Evolutionary conservation across 2,329 filamentous ascomycete genomes (phyloP).

Genomic region (Myriangium duriaei): DNA sequence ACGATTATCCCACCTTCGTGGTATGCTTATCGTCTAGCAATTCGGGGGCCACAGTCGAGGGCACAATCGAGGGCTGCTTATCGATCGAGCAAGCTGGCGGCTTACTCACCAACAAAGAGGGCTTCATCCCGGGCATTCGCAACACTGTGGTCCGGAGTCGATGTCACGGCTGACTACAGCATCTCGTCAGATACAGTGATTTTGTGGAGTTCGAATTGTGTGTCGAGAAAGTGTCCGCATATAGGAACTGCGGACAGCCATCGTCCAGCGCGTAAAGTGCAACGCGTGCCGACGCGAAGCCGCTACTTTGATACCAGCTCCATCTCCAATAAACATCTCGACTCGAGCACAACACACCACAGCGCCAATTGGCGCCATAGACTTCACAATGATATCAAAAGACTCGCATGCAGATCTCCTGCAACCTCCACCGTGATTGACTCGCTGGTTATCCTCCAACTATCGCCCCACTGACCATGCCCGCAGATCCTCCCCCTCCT

Average conservation of each 20-base stretch:
- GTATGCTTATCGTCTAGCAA: too few species aligned
- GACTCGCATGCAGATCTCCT: slow-evolving; percentile 11
- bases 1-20: too few species aligned
- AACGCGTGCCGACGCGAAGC: slow-evolving; percentile 8
- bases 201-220: too few species aligned
- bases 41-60: too few species aligned
- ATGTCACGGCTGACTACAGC: too few species aligned
- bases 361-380: slow-evolving; percentile 2
- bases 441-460: neutral
- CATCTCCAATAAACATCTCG: neutral
- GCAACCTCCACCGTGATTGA: slow-evolving; percentile 12
- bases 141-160: too few species aligned
- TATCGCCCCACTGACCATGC: neutral
- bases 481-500: neutral
- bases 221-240: too few species aligned
- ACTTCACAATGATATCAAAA: slow-evolving; percentile 7
- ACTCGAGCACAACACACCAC: slow-evolving; percentile 1
- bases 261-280: slow-evolving; percentile 9
- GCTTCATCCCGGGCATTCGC: too few species aligned
- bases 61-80: too few species aligned
- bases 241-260: neutral
- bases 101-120: too few species aligned
- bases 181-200: too few species aligned
- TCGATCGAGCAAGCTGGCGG: too few species aligned
- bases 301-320: slow-evolving; percentile 4